phyloP scores from a whole-genome alignment of 2,329 filamentous ascomycete genomes.

The Penicillium brevicompactum region DNA sequence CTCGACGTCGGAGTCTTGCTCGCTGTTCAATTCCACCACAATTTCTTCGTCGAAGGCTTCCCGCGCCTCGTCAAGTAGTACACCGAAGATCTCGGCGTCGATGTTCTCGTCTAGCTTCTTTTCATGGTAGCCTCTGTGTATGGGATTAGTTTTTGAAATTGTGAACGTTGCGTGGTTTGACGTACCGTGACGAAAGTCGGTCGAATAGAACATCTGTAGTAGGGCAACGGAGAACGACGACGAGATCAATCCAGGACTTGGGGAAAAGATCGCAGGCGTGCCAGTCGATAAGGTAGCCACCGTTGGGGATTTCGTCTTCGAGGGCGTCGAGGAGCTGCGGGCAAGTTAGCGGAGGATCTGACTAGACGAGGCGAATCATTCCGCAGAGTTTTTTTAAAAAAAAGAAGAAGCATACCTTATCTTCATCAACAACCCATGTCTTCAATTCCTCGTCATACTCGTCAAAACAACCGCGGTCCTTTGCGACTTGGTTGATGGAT shows the following conservation, averaged over 20 bases:
- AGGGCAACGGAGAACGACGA: constrained; percentile 80
- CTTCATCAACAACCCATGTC: constrained; percentile 94
- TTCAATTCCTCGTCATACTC: constrained; percentile 82
- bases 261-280: constrained; percentile 97
- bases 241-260: constrained; percentile 89
- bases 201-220: constrained; percentile 83
- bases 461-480: constrained; percentile 83
- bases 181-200: constrained; percentile 71
- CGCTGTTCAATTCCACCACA: constrained; percentile 84
- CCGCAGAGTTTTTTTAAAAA: not conserved
- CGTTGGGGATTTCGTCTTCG: constrained; percentile 74
- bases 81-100: constrained; percentile 96
- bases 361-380: not conserved
- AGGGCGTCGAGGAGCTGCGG: constrained; percentile 76
- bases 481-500: constrained; percentile 87
- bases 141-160: not conserved
- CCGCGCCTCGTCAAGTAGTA: constrained; percentile 84
- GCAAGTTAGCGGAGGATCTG: constrained; percentile 5
- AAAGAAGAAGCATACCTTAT: constrained; percentile 66
- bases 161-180: not conserved
- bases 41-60: constrained; percentile 86
- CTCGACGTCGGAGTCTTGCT: constrained; percentile 82
- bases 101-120: constrained; percentile 93
- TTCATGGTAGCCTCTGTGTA: constrained; percentile 72
- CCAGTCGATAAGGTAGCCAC: constrained; percentile 94